Conservation (phyloP, 805 yeast species). For the Spencermartinsiella europaea region DNA sequence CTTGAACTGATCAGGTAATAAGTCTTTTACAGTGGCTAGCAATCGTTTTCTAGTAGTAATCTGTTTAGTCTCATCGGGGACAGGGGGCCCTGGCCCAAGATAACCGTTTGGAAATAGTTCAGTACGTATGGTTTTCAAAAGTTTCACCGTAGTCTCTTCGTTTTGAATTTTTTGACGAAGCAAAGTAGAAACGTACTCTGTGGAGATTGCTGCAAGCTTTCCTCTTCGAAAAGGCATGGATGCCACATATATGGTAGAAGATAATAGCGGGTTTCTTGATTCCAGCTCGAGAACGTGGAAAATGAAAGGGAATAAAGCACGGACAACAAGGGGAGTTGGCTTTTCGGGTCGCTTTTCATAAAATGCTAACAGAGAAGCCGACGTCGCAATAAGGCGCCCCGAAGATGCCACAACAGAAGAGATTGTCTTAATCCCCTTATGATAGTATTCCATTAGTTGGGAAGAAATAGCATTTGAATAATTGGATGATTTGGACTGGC, state of each 20-base stretch:
- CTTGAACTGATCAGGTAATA: constrained; percentile 15
- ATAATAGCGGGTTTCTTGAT: constrained; percentile 15
- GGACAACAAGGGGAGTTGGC: constrained; percentile 7
- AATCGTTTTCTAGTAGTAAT: constrained; percentile 22
- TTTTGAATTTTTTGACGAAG: constrained; percentile 12
- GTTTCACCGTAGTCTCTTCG: constrained; percentile 18
- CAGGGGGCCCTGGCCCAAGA: constrained; percentile 45
- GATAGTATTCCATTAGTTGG: not conserved
- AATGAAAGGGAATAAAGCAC: constrained; percentile 14
- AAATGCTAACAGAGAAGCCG: not conserved
- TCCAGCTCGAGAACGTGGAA: constrained; percentile 8
- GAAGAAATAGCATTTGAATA: not conserved
- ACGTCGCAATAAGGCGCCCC: not conserved
- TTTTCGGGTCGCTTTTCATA: not conserved
- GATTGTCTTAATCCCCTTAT: not conserved
- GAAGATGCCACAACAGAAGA: not conserved
- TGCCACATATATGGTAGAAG: constrained; percentile 8
- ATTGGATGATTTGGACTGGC: not conserved
- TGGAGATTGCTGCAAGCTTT: constrained; percentile 14
- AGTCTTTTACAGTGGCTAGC: constrained; percentile 2
- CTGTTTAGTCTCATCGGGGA: constrained; percentile 40
- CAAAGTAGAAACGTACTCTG: constrained; percentile 10
- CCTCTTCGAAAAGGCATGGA: constrained; percentile 14
- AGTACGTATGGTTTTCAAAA: constrained; percentile 32
- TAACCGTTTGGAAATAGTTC: constrained; percentile 42